Percentiles rank a stretch among this genome's conserved stretches.
phyloP scores from a whole-genome alignment of 2,329 filamentous ascomycete genomes.

The Botryotinia globosa region DNA sequence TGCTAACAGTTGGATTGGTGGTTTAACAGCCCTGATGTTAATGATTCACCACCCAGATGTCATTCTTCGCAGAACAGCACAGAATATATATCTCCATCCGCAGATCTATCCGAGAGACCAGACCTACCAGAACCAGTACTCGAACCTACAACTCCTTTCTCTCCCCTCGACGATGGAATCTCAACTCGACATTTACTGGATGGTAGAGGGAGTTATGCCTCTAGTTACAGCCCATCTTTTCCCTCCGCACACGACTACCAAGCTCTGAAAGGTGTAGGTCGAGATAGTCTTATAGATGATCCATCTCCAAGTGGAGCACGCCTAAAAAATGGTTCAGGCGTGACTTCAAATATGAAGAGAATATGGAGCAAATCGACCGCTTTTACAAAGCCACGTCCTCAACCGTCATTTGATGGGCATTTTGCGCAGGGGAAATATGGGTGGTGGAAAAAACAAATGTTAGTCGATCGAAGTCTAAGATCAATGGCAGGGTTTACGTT shows the following conservation, averaged over 20 bases:
- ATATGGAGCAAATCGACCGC: constrained; percentile 10
- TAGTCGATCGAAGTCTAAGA: constrained; percentile 28
- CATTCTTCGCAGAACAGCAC: background rate
- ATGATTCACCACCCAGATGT: background rate
- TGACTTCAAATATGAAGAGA: constrained; percentile 9
- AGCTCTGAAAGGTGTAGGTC: background rate
- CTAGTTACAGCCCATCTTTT: background rate
- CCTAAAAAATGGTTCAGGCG: background rate
- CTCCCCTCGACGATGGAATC: background rate
- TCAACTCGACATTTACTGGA: constrained; percentile 7
- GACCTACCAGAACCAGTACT: background rate
- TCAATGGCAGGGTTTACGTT: constrained; percentile 28
- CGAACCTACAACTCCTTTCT: background rate
- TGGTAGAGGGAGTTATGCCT: background rate
- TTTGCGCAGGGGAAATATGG: constrained; percentile 29
- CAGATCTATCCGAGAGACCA: constrained; percentile 12
- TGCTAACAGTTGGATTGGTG: background rate
- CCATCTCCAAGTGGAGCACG: background rate
- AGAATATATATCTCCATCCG: constrained; percentile 9
- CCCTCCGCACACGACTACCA: constrained; percentile 4
- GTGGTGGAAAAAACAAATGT: constrained; percentile 31
- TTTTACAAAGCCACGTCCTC: background rate
- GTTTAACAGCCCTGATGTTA: background rate
- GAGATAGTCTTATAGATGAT: background rate
- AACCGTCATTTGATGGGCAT: constrained; percentile 25